These are phyloP conservation scores for Pseudomassariella vexata DNA, from an alignment of 2,329 filamentous ascomycete genomes.

Conservation along the genomic window DNA sequence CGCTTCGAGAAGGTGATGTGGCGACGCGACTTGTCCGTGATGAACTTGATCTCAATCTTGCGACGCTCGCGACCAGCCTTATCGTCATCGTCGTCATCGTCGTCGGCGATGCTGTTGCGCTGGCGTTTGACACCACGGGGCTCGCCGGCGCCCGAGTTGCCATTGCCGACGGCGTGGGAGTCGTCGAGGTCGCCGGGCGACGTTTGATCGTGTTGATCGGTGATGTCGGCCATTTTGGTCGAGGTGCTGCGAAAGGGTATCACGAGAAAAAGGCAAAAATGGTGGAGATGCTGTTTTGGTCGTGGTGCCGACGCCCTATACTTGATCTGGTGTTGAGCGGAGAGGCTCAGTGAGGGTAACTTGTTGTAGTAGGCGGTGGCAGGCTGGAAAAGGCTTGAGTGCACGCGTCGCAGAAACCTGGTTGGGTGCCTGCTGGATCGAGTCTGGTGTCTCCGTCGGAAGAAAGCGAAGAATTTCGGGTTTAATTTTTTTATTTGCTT, in stretches of 20 bases:
- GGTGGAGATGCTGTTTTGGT: constrained; percentile 61
- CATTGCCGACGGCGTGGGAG: constrained; percentile 66
- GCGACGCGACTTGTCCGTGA: constrained; percentile 97
- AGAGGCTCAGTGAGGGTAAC: constrained; percentile 27
- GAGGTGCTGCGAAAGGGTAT: constrained; percentile 29
- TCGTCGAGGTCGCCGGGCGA: constrained; percentile 72
- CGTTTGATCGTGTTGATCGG: constrained; percentile 70
- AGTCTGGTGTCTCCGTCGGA: constrained; percentile 40
- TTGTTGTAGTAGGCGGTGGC: constrained; percentile 26
- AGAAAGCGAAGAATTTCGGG: constrained; percentile 38
- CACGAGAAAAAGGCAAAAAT: constrained; percentile 47
- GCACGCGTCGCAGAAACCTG: constrained; percentile 53
- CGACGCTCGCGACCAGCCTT: constrained; percentile 96
- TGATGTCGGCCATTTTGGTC: constrained; percentile 68
- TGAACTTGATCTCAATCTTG: constrained; percentile 99
- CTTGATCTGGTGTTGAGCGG: constrained; percentile 57
- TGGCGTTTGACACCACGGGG: constrained; percentile 84
- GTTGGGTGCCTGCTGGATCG: constrained; percentile 44
- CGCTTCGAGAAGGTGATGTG: constrained; percentile 99
- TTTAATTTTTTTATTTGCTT: constrained; percentile 32
- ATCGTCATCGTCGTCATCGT: constrained; percentile 96
- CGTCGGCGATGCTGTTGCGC: constrained; percentile 77
- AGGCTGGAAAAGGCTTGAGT: constrained; percentile 1
- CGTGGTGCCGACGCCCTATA: constrained; percentile 61
- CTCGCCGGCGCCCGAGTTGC: constrained; percentile 58